These are phyloP conservation scores for Candida corydali DNA, from an alignment of 805 yeast genomes.

Conservation along the genomic window DNA sequence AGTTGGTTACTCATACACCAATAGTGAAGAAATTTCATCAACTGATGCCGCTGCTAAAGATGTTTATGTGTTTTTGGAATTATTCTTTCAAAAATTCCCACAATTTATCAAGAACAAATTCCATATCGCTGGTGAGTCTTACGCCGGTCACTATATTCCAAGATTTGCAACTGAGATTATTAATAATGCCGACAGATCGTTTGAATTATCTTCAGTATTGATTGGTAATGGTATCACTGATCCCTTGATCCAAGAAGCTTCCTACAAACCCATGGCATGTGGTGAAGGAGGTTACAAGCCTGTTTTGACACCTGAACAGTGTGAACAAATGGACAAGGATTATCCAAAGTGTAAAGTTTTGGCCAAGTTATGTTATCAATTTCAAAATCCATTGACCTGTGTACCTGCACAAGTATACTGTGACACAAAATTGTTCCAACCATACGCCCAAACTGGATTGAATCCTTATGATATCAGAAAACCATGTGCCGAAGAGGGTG, in stretches of 20 bases:
- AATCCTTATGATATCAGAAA: slow-evolving; percentile 64
- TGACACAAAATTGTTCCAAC: slow-evolving; percentile 22
- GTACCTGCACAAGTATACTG: slow-evolving; percentile 37
- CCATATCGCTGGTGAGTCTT: slow-evolving; percentile 92
- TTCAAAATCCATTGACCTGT: slow-evolving; percentile 33
- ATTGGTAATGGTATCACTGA: slow-evolving; percentile 46
- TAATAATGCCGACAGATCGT: slow-evolving; percentile 51
- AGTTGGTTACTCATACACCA: slow-evolving; percentile 85
- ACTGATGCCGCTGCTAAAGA: slow-evolving; percentile 85
- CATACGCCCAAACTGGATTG: slow-evolving; percentile 45
- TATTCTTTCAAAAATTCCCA: slow-evolving; percentile 83
- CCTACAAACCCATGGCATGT: slow-evolving; percentile 43
- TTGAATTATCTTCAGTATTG: slow-evolving; percentile 35
- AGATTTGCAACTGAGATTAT: slow-evolving; percentile 79
- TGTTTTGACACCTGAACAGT: slow-evolving; percentile 28
- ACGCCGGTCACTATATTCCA: slow-evolving; percentile 94
- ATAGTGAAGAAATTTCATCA: slow-evolving; percentile 52
- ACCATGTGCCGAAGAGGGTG: slow-evolving; percentile 44
- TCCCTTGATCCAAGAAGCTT: slow-evolving; percentile 34
- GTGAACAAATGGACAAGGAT: slow-evolving; percentile 30
- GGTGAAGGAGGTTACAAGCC: slow-evolving; percentile 42
- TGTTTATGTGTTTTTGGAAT: slow-evolving; percentile 75
- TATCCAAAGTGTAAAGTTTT: slow-evolving; percentile 32
- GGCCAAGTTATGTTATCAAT: slow-evolving; percentile 26
- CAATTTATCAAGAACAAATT: slow-evolving; percentile 54